Evolutionary conservation across 1,139 yeast species (phyloP).

Genomic region (Saccharomycopsis crataegensis): DNA sequence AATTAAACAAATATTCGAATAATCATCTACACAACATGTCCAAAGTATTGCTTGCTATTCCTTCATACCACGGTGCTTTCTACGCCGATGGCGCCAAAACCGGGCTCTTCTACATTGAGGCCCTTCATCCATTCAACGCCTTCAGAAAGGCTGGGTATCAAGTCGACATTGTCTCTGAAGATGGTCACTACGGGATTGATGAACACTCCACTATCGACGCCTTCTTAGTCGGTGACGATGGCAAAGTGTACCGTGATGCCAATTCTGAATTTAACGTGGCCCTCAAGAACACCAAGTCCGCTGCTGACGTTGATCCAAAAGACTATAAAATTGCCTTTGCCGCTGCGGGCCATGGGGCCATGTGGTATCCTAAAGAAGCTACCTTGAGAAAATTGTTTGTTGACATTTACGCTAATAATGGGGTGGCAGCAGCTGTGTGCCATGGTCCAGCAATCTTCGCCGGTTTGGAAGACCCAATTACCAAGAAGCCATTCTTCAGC

Average conservation of each 20-base stretch:
- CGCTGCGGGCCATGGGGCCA: conserved; percentile 61
- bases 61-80: conserved; percentile 43
- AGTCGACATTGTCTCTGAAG: conserved; percentile 50
- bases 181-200: conserved; percentile 48
- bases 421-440: conserved; percentile 57
- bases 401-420: conserved; percentile 41
- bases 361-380: conserved; percentile 44
- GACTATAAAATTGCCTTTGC: conserved; percentile 50
- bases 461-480: conserved; percentile 34
- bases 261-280: conserved; percentile 34
- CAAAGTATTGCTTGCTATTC: conserved; percentile 44
- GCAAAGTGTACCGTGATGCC: conserved; percentile 32
- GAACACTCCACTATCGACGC: conserved; percentile 40
- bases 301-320: conserved; percentile 38
- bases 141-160: conserved; percentile 42
- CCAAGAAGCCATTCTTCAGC: conserved; percentile 39
- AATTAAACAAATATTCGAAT: no score
- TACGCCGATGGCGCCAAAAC: conserved; percentile 49
- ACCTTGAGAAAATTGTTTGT: conserved; percentile 40
- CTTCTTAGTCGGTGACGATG: conserved; percentile 40
- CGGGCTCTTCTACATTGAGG: conserved; percentile 51
- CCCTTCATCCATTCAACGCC: conserved; percentile 46
- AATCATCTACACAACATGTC: conserved; percentile 9
- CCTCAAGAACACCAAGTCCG: conserved; percentile 33
- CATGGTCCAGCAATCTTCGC: conserved; percentile 57